Conservation (phyloP, 2,329 filamentous ascomycete species). For the Colletotrichum plurivorum region DNA sequence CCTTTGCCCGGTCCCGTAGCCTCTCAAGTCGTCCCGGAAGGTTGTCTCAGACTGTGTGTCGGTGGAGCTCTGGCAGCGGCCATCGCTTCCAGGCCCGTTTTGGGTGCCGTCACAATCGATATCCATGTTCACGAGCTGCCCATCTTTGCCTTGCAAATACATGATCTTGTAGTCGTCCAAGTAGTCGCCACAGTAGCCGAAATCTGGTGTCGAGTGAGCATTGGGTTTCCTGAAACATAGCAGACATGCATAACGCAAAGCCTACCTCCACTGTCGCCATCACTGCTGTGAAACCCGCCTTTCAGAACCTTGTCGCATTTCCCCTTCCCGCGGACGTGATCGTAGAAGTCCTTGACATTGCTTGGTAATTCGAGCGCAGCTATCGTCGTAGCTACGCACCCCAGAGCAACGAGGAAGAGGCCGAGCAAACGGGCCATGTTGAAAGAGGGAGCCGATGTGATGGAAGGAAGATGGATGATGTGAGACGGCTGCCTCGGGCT, state of each 20-base stretch:
- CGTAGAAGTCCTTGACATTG: constrained; percentile 58
- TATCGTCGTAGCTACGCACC: background rate
- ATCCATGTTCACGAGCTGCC: constrained; percentile 67
- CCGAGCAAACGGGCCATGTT: constrained; percentile 2
- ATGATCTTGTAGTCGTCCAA: constrained; percentile 57
- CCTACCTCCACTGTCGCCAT: constrained; percentile 54
- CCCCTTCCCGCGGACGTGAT: constrained; percentile 53
- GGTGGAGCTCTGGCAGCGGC: constrained; percentile 59
- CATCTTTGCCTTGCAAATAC: constrained; percentile 61
- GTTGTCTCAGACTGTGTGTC: constrained; percentile 63
- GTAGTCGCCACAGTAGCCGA: constrained; percentile 64
- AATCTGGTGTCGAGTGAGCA: constrained; percentile 43
- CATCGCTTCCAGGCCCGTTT: constrained; percentile 53
- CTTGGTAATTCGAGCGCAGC: constrained; percentile 53
- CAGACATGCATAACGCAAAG: background rate
- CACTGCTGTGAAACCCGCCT: constrained; percentile 56
- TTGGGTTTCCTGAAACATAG: background rate
- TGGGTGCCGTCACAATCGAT: constrained; percentile 71
- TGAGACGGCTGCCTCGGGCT: constrained; percentile 27
- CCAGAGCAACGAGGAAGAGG: background rate
- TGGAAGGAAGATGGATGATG: constrained; percentile 6
- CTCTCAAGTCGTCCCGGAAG: constrained; percentile 57
- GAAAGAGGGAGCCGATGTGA: background rate
- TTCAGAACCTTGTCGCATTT: constrained; percentile 56
- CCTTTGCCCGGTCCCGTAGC: constrained; percentile 51